Conservation (phyloP, 192 early-diverging fungal species). For the Oehlia diaphana region DNA sequence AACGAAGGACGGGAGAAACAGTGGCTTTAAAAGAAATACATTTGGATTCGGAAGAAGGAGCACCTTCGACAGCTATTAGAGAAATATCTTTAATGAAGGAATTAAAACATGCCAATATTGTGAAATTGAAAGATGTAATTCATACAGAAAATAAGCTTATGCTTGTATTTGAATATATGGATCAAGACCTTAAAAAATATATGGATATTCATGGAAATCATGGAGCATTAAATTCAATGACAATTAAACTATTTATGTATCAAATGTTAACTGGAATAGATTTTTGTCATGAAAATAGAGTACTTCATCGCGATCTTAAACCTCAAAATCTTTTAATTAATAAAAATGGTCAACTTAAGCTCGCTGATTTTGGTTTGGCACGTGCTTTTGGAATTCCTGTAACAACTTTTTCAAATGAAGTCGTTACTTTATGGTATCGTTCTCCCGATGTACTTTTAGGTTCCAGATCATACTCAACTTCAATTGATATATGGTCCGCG, state of each 20-base stretch:
- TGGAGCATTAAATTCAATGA: constrained; percentile 60
- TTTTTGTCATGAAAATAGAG: constrained; percentile 83
- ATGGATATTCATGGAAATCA: constrained; percentile 75
- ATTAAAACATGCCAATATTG: constrained; percentile 89
- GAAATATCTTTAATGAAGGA: constrained; percentile 99
- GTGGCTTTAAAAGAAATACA: constrained; percentile 97
- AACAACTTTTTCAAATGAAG: constrained; percentile 96
- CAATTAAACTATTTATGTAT: constrained; percentile 82
- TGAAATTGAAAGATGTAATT: constrained; percentile 79
- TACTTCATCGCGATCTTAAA: constrained; percentile 83
- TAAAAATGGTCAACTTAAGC: constrained; percentile 74
- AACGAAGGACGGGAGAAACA: constrained; percentile 72
- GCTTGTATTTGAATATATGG: constrained; percentile 87
- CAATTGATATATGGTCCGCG: constrained; percentile 97
- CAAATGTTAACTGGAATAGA: constrained; percentile 80
- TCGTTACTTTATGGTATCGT: constrained; percentile 98
- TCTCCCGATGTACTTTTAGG: constrained; percentile 95
- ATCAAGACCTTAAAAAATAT: constrained; percentile 84
- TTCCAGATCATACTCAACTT: constrained; percentile 90
- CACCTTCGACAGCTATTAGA: constrained; percentile 95
- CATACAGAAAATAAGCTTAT: constrained; percentile 84
- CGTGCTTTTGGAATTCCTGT: constrained; percentile 84
- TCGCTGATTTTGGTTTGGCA: constrained; percentile 85
- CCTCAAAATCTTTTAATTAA: constrained; percentile 87
- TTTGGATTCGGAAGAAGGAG: constrained; percentile 88